A percentile compares a stretch with the other conserved stretches of the same genome.
Evolutionary conservation across 257 asterid genomes (phyloP).

Genomic region (Craterostigma plantagineum): DNA sequence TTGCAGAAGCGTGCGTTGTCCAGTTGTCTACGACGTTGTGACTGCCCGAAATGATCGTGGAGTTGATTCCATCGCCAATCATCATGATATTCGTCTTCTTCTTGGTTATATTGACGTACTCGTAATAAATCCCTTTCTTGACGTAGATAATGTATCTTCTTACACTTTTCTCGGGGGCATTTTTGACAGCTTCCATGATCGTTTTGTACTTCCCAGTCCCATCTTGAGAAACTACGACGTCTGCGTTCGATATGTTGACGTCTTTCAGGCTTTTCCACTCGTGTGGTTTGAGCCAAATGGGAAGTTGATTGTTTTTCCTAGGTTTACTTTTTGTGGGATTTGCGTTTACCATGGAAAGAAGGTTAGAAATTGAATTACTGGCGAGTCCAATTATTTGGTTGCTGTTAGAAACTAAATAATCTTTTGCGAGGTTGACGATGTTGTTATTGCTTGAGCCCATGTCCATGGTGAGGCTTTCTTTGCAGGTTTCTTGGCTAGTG

Average conservation of each 20-base stretch:
- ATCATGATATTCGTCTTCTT: conserved; percentile 48
- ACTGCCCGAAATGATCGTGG: conserved; percentile 39
- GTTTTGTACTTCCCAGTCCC: conserved; percentile 35
- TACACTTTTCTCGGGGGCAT: conserved; percentile 26
- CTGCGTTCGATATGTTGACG: conserved; percentile 9
- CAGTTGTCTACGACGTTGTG: conserved; percentile 35
- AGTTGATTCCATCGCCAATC: conserved; percentile 51
- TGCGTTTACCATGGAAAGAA: conserved; percentile 12
- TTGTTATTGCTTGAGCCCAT: too few relatives aligned
- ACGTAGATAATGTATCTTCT: conserved; percentile 27
- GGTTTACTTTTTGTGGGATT: conserved; percentile 5
- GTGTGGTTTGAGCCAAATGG: conserved; percentile 25
- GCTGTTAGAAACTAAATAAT: conserved; percentile 30
- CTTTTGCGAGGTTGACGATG: conserved; percentile 24
- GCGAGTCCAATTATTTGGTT: conserved; percentile 22
- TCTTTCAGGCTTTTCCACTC: conserved; percentile 21
- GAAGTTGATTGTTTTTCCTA: conserved; percentile 10
- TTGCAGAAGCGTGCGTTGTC: conserved; percentile 50
- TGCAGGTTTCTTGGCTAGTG: conserved; percentile 37
- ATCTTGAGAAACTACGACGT: conserved; percentile 40
- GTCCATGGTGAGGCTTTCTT: conserved; percentile 42
- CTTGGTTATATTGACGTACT: conserved; percentile 38
- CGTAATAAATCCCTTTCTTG: conserved; percentile 40
- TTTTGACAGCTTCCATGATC: conserved; percentile 22
- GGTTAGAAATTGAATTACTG: conserved; percentile 29